Evolutionary conservation across 768 basidiomycete species (phyloP), one percentile per base, ranked within the genome.

Genomic region (Tulasnella sp.): DNA sequence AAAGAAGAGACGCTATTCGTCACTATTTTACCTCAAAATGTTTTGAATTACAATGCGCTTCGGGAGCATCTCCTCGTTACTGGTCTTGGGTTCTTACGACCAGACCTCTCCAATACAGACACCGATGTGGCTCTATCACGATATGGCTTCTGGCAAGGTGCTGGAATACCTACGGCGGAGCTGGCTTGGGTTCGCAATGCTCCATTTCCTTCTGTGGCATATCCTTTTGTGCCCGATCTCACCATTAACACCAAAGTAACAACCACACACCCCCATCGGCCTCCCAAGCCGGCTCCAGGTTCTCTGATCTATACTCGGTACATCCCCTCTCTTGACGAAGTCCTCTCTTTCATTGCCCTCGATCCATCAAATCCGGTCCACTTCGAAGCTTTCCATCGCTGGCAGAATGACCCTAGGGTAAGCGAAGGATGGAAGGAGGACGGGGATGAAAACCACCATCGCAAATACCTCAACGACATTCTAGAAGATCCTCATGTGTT

Each of bases 351-450:
- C 6, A 56, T 64, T 61, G 56, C 60, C 48, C 58, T 66, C 34
- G 60, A 67, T 54, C 37, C 59, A 3, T 57, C 60, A 7, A 54
- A 53, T 16, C 28, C 4, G 20, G 59, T 47, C 28, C 72, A 74
- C 48, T 61, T 75, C 50, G 67, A 66, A 4, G 64, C 69, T 13
- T 75, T 72, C 59, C 67, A 71, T 42, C 62, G 59, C 43, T 75
- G 73, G 73, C 74, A 74, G 41, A 75, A 75, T 52, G 62, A 64
- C 42, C 67, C 67, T n/a, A 67, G 72, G 6, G 69, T 75, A 7
- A 69, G 69, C 48, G 57, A 53, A 2, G 71, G 66, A 4, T 75
- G 74, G 73, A 65, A 66, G 16, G 72, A 75, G 57, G 54, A 59
- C 13, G 74, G 73, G 0, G 60, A 64, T n/a, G 56, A 72, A 24